Conservation (phyloP, 345 rosid species). For the Euphorbia tirucalli region DNA sequence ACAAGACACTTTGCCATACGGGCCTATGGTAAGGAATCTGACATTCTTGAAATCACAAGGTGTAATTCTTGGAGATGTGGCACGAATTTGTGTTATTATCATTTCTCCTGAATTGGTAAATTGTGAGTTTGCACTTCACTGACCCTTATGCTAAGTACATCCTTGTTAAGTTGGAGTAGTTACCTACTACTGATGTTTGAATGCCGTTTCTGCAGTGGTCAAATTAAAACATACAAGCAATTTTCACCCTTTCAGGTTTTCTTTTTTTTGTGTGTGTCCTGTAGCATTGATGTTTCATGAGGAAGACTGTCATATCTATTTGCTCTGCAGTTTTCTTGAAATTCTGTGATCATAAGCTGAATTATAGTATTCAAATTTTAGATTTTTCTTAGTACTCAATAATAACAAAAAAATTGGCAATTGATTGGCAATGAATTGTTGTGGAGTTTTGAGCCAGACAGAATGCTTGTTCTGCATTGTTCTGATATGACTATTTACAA, state of each 20-base stretch:
- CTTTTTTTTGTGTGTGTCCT: background rate
- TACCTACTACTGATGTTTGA: background rate
- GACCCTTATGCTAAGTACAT: background rate
- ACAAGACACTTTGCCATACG: background rate
- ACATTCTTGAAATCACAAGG: background rate
- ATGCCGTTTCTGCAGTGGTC: background rate
- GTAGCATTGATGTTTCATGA: background rate
- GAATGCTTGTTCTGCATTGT: background rate
- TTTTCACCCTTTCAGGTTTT: background rate
- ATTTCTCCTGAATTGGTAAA: background rate
- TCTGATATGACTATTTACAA: background rate
- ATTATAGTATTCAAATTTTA: background rate
- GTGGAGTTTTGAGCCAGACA: background rate
- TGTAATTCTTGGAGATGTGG: background rate
- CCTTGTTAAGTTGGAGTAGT: background rate
- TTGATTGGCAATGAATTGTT: background rate
- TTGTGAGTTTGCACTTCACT: background rate
- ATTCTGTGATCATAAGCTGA: background rate
- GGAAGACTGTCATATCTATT: background rate
- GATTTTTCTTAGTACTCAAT: too few species aligned
- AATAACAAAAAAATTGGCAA: background rate
- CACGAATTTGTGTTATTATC: background rate
- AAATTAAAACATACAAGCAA: background rate
- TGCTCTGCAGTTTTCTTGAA: background rate
- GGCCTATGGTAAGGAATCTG: background rate